Conservation (phyloP, 345 rosid genomes). For the Eucalyptus tenuipes region DNA sequence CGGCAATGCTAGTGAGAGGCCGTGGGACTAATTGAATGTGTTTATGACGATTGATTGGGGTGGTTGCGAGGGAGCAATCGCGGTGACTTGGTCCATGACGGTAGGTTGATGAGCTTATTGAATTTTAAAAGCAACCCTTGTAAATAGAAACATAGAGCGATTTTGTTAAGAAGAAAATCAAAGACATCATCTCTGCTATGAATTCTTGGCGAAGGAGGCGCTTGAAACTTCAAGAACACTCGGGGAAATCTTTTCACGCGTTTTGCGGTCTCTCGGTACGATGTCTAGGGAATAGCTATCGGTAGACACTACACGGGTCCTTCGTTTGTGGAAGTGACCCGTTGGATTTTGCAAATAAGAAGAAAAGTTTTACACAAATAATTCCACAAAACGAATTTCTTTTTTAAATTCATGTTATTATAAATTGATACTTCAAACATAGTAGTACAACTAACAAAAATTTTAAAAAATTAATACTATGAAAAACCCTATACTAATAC, state of each 20-base stretch:
- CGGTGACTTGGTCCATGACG: neutral
- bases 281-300: neutral
- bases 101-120: neutral
- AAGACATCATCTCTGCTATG: neutral
- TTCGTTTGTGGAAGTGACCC: neutral
- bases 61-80: neutral
- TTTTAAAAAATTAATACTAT: neutral
- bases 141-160: neutral
- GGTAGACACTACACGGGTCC: neutral
- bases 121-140: neutral
- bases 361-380: neutral
- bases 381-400: neutral
- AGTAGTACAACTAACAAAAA: neutral
- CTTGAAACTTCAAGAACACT: neutral
- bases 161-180: neutral
- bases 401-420: neutral
- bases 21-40: neutral
- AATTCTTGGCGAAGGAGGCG: neutral
- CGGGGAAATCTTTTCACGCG: neutral
- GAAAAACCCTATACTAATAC: fast-evolving
- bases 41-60: neutral
- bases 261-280: neutral
- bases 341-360: neutral
- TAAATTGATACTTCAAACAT: neutral
- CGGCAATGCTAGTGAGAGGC: too few relatives aligned